Evolutionary conservation across 2,329 filamentous ascomycete species (phyloP), one percentile per base, ranked within the genome.

Genomic region (Microsporum canis): DNA sequence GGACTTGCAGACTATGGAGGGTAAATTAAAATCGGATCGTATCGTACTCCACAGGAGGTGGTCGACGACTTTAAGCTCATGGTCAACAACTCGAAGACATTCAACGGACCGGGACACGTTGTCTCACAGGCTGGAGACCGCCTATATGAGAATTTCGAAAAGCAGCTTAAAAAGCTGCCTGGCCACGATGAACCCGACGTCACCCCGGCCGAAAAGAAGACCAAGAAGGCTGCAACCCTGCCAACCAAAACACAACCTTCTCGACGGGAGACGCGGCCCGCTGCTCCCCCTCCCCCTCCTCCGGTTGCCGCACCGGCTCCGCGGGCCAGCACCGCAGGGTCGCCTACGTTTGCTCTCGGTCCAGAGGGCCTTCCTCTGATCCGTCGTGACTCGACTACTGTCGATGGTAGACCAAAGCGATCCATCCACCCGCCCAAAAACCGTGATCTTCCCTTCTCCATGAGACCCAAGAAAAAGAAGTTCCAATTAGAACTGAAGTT

Each of bases 401-500:
- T 82, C 3, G 89, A 91, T 66, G 88, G 86, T 61, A 84, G 94
- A 58, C 91, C 92, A 8, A 96, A 96, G 79, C 87, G 94, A 60
- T 90, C 92, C 12, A 96, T 97, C 60, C 90, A 96, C 68, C 88
- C 91, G 6, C 91, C 94, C 0, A 91, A 92, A 70, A 85, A 87
- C 64, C 91, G 92, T 66, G 94, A 97, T 70, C 81, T 96, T n/a
- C 88, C 91, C 5, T 97, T 96, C 71, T 83, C 86, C 17, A 86
- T 87, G 65, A 89, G 91, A 71, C 89, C 90, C 8, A 95, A 95
- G 78, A 91, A 86, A 76, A 88, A 96, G 84, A 94, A 92, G 77
- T 85, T 88, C 64, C 87, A 91, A 66, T 85, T 89, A 45, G 92
- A 97, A 73, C 80, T 97, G 60, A 90, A 88, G 66, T 99, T 97